phyloP scores from a whole-genome alignment of 169 alveolate genomes.

The Toxoplasma gondii region DNA sequence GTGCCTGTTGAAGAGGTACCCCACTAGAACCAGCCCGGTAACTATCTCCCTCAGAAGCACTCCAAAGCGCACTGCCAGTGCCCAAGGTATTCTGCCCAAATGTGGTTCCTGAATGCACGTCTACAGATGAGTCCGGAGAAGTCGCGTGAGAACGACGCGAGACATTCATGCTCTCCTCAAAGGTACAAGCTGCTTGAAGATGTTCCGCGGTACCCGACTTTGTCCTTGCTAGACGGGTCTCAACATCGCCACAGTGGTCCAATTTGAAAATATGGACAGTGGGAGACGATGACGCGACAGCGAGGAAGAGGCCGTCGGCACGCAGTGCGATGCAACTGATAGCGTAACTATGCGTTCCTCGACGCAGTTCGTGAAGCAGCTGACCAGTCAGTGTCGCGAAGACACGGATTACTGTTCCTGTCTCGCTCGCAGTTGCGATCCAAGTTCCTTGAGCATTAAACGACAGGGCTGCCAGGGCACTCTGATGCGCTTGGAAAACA shows the following conservation, averaged over 20 bases:
- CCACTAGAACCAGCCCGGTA: neutral
- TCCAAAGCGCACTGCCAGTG: neutral
- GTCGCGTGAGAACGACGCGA: neutral
- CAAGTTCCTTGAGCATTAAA: conserved; percentile 53
- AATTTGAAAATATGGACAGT: conserved; percentile 65
- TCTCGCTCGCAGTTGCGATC: conserved; percentile 71
- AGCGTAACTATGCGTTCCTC: conserved; percentile 63
- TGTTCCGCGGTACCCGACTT: neutral
- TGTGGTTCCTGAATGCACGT: neutral
- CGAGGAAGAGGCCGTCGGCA: conserved; percentile 51
- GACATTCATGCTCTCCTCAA: neutral
- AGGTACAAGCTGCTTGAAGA: neutral
- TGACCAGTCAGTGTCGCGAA: conserved; percentile 70
- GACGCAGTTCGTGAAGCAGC: conserved; percentile 69
- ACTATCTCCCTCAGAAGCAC: neutral
- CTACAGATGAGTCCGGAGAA: neutral
- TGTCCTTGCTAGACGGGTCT: neutral
- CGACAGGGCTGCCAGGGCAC: conserved; percentile 48
- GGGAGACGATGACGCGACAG: conserved; percentile 66
- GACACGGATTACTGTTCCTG: conserved; percentile 72
- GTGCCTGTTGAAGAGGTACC: conserved; percentile 53
- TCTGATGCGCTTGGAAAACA: conserved; percentile 62
- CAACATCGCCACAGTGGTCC: neutral
- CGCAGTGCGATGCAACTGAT: conserved; percentile 57
- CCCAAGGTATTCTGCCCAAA: neutral